Base-by-base conservation (phyloP, 108 stramenopile genomes). In the Conticribra guillardii region DNA sequence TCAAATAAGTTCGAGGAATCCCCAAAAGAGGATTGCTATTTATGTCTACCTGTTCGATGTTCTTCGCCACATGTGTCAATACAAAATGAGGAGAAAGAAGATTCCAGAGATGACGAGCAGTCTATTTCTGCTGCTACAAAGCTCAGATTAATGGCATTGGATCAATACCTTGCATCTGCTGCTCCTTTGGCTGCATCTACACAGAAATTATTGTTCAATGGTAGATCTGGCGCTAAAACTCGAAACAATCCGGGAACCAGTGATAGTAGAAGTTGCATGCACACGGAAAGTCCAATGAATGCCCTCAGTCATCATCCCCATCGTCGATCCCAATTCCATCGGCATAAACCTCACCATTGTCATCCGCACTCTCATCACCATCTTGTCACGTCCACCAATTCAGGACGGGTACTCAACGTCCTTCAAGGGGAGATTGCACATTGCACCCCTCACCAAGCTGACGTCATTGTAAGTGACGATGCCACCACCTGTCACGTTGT, bases 401-500 rank as follows among this genome's bases (percentile, higher is more conserved):
- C 69, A 34, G 77, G 77, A 14, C 9, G 69, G 46, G 46, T 78
- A 17, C 64, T 78, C 48, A 81, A 81, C 33, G 60, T 81, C 28
- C 52, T 76, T 1, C 80, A 81, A 53, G 80, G 80, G 60, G 80
- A 81, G 46, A 81, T 81, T 31, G 80, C 73, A 1, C 73, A 76
- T 64, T 71, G 64, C 48, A 76, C 70, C 37, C 60, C 80, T 19
- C 3, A 24, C 19, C 80, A 81, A 48, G 70, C 75, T 0, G 71
- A 76, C 29, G 71, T 72, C 17, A 47, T 95, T 1, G 80, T 85
- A 23, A 84, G 79, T 44, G 89, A 92, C 69, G 74, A 79, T 59
- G 93, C 91, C 34, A 95, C 93, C 2, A 95, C 93, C 0, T 95
- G 93, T 72, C 93, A 95, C 64, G 86, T 95, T 31, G 34, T 95